Conservation (phyloP, 2,329 filamentous ascomycete species). For the Apiospora pterosperma region DNA sequence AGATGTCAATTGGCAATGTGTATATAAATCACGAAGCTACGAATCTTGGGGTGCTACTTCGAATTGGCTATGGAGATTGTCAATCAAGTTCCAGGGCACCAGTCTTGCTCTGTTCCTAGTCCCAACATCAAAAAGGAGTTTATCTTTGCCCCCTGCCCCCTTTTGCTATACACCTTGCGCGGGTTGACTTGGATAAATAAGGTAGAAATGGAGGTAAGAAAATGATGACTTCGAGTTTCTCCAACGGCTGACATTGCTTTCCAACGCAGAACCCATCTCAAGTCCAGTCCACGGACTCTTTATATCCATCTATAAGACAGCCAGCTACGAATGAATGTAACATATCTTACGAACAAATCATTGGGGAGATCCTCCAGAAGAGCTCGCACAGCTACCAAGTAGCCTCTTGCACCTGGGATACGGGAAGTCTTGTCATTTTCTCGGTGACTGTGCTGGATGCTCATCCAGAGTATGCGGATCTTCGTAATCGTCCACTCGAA, state of each 20-base stretch:
- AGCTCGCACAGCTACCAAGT: background rate
- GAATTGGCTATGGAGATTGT: too few species aligned
- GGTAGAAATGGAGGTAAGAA: too few species aligned
- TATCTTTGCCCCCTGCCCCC: too few species aligned
- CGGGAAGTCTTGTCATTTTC: background rate
- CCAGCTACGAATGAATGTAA: background rate
- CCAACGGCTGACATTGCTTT: background rate
- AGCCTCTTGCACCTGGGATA: background rate
- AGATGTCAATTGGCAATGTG: too few species aligned
- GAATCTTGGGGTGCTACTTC: too few species aligned
- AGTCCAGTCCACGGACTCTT: background rate
- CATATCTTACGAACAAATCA: background rate
- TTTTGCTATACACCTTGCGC: too few species aligned
- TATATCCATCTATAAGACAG: background rate
- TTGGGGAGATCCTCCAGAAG: background rate
- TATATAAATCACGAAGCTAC: too few species aligned
- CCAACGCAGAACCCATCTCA: background rate
- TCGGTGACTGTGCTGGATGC: background rate
- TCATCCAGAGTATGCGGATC: background rate
- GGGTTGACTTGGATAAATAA: too few species aligned
- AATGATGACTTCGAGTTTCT: too few species aligned
- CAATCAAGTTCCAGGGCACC: too few species aligned
- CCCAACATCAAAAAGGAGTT: too few species aligned
- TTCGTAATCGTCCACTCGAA: background rate
- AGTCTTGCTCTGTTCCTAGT: too few species aligned